Conservation (phyloP, 306 rosid species). For the Castanea crenata region DNA sequence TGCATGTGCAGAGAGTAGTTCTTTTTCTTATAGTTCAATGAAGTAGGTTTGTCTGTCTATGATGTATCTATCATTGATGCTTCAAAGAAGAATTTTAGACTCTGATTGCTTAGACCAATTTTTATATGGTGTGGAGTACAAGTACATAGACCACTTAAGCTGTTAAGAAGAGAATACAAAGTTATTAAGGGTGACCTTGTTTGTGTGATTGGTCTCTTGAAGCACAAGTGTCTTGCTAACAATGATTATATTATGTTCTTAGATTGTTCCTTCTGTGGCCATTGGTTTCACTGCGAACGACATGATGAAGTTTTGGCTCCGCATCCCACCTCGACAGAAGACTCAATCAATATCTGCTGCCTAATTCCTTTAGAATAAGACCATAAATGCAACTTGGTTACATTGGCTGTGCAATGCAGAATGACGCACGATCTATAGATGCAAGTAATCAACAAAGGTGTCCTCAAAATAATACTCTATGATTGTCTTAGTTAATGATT, state of each 20-base stretch:
- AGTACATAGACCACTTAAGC: background rate
- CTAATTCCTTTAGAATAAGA: slow-evolving; percentile 18
- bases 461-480: too few species aligned
- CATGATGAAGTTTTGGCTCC: slow-evolving; percentile 79
- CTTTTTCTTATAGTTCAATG: too few species aligned
- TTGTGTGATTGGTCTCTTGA: background rate
- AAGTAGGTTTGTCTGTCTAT: too few species aligned
- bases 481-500: too few species aligned
- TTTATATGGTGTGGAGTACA: background rate
- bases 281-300: slow-evolving; percentile 87
- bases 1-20: too few species aligned
- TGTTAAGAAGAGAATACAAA: background rate
- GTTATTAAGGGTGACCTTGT: background rate
- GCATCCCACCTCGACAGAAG: slow-evolving; percentile 63
- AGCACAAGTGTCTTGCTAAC: background rate
- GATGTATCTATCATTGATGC: too few species aligned
- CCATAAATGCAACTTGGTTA: background rate
- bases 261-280: slow-evolving; percentile 75
- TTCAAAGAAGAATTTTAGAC: too few species aligned
- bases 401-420: background rate
- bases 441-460: too few species aligned
- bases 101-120: background rate
- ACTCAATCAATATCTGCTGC: slow-evolving; percentile 46
- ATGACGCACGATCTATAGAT: background rate
- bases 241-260: slow-evolving; percentile 8